phyloP scores from a whole-genome alignment of 1,284 basidiomycete genomes.

The Pseudozyma thailandica region DNA sequence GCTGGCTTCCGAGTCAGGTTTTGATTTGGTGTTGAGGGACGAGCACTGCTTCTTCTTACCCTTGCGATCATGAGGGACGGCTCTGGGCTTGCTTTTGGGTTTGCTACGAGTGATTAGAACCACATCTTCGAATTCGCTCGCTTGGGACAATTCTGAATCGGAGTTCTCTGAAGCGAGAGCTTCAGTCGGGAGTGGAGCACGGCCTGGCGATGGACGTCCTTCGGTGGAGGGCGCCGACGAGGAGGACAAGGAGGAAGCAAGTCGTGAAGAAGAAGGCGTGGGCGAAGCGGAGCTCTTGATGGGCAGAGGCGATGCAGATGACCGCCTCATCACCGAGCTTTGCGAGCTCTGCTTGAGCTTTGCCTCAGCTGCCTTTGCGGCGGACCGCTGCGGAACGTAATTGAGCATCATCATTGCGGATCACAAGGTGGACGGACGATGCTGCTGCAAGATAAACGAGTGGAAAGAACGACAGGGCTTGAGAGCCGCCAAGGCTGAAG shows the following conservation, averaged over 20 bases:
- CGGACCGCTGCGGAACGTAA: conserved; percentile 20
- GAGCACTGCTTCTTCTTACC: neutral
- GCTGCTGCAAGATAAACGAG: neutral
- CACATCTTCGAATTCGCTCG: neutral
- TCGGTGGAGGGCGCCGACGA: neutral
- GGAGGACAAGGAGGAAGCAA: neutral
- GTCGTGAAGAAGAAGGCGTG: no score
- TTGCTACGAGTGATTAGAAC: neutral
- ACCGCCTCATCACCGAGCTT: neutral
- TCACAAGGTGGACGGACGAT: neutral
- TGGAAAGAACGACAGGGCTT: neutral
- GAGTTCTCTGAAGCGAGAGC: no score
- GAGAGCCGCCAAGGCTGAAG: no score
- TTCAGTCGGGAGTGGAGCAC: no score
- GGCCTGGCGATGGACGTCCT: neutral
- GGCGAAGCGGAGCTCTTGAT: neutral
- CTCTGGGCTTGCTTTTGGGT: neutral
- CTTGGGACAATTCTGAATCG: neutral
- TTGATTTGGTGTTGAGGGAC: no score
- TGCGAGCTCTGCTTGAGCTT: conserved; percentile 7
- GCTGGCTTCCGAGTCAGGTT: neutral
- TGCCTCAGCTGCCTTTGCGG: conserved; percentile 20
- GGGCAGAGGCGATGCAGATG: neutral
- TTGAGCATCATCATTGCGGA: conserved; percentile 1
- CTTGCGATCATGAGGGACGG: neutral